phyloP scores from a whole-genome alignment of 306 rosid species.

The Vachellia collinsii region DNA sequence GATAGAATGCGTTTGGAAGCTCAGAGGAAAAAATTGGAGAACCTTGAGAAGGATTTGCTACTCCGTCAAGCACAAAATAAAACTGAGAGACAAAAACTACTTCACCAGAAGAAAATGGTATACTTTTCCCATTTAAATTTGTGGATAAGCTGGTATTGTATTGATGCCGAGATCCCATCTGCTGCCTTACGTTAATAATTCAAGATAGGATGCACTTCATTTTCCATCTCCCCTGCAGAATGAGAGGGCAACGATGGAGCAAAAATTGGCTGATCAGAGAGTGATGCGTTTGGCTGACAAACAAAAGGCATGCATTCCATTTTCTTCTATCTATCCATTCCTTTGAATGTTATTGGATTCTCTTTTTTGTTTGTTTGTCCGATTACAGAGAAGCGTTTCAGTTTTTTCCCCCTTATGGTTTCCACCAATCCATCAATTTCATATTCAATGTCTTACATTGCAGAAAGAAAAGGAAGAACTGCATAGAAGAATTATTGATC shows the following conservation, averaged over 20 bases:
- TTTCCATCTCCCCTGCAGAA: constrained; percentile 45
- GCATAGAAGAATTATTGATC: constrained; percentile 52
- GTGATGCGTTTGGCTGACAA: constrained; percentile 64
- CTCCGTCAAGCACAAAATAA: constrained; percentile 53
- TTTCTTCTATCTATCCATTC: neutral
- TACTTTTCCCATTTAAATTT: constrained; percentile 10
- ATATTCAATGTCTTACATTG: constrained; percentile 28
- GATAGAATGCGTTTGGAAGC: constrained; percentile 48
- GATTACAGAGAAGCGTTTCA: neutral
- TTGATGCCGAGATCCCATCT: neutral
- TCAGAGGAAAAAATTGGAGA: constrained; percentile 51
- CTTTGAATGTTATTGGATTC: constrained; percentile 1
- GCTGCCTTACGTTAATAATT: constrained; percentile 2
- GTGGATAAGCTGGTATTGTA: neutral
- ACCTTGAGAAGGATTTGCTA: constrained; percentile 53
- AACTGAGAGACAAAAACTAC: constrained; percentile 55
- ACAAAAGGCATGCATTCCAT: constrained; percentile 49
- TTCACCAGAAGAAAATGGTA: constrained; percentile 62
- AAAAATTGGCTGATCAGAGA: constrained; percentile 65
- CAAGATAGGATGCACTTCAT: neutral
- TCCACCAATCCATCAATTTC: neutral
- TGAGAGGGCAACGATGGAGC: constrained; percentile 70
- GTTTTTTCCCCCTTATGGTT: neutral
- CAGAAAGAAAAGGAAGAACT: constrained; percentile 72
- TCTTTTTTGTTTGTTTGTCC: neutral